Evolutionary conservation across 2,329 filamentous ascomycete species (phyloP).

Genomic region (Neonectria hederae): DNA sequence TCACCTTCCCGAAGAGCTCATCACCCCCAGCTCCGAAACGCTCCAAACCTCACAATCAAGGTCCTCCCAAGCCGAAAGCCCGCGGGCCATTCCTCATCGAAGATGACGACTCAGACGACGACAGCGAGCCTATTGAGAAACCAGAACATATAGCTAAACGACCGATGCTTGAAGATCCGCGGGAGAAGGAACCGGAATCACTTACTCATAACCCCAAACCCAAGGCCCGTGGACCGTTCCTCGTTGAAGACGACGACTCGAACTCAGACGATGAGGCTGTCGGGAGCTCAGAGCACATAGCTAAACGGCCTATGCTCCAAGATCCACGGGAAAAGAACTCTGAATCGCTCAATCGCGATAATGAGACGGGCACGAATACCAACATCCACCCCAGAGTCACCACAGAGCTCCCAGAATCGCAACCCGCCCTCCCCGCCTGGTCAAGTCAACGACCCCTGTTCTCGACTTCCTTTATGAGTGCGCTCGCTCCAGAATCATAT

Average conservation of each 20-base stretch:
- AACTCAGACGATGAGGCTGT: conserved; percentile 29
- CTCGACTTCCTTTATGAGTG: conserved; percentile 40
- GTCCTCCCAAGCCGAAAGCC: conserved; percentile 47
- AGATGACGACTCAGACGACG: conserved; percentile 48
- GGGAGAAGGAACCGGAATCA: conserved; percentile 23
- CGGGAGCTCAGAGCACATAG: conserved; percentile 26
- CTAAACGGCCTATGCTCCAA: conserved; percentile 47
- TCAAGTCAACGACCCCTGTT: conserved; percentile 40
- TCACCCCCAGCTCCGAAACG: conserved; percentile 49
- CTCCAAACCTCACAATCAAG: conserved; percentile 48
- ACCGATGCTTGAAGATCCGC: conserved; percentile 44
- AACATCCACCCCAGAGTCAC: conserved; percentile 3
- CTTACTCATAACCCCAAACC: neutral
- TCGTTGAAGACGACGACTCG: conserved; percentile 14
- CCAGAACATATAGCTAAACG: conserved; percentile 42
- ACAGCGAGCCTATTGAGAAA: conserved; percentile 20
- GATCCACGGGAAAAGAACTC: conserved; percentile 32
- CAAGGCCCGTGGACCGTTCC: conserved; percentile 19
- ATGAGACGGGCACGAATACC: conserved; percentile 8
- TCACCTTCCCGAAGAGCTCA: conserved; percentile 64
- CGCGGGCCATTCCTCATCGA: conserved; percentile 53
- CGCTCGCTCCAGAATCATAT: conserved; percentile 46
- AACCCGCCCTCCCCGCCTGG: conserved; percentile 29
- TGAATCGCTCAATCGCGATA: neutral
- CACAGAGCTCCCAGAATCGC: conserved; percentile 8